Base-by-base conservation (phyloP, 2,329 filamentous ascomycete species). In the Pseudogymnoascus destructans region DNA sequence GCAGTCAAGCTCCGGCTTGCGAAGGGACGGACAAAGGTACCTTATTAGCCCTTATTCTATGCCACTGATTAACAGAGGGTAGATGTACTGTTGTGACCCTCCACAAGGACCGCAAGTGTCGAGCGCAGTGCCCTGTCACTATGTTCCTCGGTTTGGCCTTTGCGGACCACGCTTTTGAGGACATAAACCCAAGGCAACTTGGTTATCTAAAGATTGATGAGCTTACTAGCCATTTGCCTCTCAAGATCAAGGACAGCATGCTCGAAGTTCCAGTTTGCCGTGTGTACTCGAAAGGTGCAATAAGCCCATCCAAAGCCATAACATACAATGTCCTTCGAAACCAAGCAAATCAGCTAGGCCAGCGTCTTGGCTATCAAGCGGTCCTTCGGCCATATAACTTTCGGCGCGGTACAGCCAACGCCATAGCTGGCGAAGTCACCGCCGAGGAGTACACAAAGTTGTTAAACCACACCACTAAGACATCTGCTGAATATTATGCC, bases 361-460 rank as follows among this genome's bases (percentile, higher is more conserved):
- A 52, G 42, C 19, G 19, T 52, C 42, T 52, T 52, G 19, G 42
- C 5, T 4, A 3, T 52, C 19, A 13, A 52, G 42, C 19, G 5
- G 19, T 52, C 10, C 42, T 52, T 52, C 8, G 8, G 42, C 42
- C 42, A 25, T 52, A 52, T 52, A 52, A 52, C 42, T 52, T 52
- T 52, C 19, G 19, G 19, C 8, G 10, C 5, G 8, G 42, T 25
- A 52, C 19, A 23, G 42, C 42, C 8, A 52, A 52, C 42, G 19
- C 42, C 8, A 52, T 52, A 25, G 19, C 19, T 52, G 8, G 42
- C 5, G 9, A 52, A 52, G 19, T 52, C 19, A 52, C 19, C 2
- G 19, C 42, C 5, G 8, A 52, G 19, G 2, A 52, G 25, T 52
- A 52, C 8, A 52, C 19, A 13, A 52, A 52, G 42, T 52, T 52